These are phyloP conservation scores for Solanum habrochaites DNA, from an alignment of 257 asterid genomes.

Conservation along the genomic window DNA sequence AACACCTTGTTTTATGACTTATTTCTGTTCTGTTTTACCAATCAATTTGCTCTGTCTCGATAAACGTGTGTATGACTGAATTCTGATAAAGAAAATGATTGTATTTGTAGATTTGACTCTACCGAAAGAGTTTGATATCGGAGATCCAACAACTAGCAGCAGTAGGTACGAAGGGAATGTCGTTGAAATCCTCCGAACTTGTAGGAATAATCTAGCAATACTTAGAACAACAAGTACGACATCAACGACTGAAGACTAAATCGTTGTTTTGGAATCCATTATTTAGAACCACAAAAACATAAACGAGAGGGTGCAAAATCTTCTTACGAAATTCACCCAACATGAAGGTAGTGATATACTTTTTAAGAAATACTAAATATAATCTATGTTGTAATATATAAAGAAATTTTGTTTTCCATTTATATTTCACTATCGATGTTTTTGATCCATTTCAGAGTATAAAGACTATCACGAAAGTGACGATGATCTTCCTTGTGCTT, in stretches of 20 bases:
- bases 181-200: too few species aligned
- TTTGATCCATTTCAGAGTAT: neutral
- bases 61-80: neutral
- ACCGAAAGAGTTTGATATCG: neutral
- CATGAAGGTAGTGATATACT: neutral
- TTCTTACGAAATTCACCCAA: neutral
- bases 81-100: too few species aligned
- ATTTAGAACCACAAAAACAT: neutral
- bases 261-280: neutral
- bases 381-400: too few species aligned
- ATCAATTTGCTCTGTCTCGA: too few species aligned
- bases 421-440: neutral
- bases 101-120: neutral
- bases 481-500: too few species aligned
- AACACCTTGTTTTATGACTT: too few species aligned
- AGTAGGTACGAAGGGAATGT: neutral
- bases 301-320: neutral
- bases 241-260: neutral
- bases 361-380: too few species aligned
- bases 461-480: neutral
- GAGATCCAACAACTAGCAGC: too few species aligned
- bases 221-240: neutral
- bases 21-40: too few species aligned
- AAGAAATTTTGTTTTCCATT: too few species aligned
- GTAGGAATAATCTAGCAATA: neutral